A percentile compares a stretch with the other conserved stretches of the same genome.
phyloP scores from a whole-genome alignment of 2,329 filamentous ascomycete genomes.

The Neofusicoccum sp. region DNA sequence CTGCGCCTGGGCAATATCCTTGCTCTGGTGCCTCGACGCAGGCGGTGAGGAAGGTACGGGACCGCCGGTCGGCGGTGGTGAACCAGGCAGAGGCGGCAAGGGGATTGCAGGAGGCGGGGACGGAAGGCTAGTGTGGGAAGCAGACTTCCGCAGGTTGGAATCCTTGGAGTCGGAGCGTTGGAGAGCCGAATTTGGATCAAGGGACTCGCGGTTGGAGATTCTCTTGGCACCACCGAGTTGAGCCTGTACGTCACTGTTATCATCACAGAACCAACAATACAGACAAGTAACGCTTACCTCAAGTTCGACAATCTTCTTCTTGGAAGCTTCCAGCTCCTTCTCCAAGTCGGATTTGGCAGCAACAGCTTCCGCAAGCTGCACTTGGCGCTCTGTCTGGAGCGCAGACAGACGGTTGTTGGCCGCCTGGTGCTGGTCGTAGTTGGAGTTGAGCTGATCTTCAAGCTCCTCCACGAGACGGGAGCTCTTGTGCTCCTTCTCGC shows the following conservation, averaged over 20 bases:
- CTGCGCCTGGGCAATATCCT: constrained; percentile 76
- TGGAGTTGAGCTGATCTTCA: constrained; percentile 92
- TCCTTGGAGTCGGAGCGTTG: constrained; percentile 34
- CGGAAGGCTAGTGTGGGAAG: constrained; percentile 79
- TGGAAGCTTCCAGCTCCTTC: constrained; percentile 75
- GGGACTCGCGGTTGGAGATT: constrained; percentile 49
- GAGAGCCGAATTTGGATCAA: constrained; percentile 36
- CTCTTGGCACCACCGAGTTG: constrained; percentile 63
- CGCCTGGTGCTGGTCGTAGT: constrained; percentile 89
- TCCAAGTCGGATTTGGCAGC: constrained; percentile 49
- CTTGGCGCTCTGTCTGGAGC: constrained; percentile 50
- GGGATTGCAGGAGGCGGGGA: constrained; percentile 95
- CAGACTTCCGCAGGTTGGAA: constrained; percentile 76
- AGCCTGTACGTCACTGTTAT: constrained; percentile 47
- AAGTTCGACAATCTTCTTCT: constrained; percentile 71
- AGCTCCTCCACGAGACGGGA: constrained; percentile 90
- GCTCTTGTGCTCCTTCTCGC: constrained; percentile 81
- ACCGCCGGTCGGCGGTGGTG: constrained; percentile 34
- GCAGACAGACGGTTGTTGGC: constrained; percentile 85
- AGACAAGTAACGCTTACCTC: constrained; percentile 61
- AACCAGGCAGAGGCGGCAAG: constrained; percentile 81
- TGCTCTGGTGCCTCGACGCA: constrained; percentile 75
- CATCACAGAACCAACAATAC: constrained; percentile 22
- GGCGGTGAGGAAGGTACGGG: constrained; percentile 54
- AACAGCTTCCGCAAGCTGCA: constrained; percentile 45